Conservation (phyloP, 1,139 yeast genomes). For the Meyerozyma carpophila region DNA sequence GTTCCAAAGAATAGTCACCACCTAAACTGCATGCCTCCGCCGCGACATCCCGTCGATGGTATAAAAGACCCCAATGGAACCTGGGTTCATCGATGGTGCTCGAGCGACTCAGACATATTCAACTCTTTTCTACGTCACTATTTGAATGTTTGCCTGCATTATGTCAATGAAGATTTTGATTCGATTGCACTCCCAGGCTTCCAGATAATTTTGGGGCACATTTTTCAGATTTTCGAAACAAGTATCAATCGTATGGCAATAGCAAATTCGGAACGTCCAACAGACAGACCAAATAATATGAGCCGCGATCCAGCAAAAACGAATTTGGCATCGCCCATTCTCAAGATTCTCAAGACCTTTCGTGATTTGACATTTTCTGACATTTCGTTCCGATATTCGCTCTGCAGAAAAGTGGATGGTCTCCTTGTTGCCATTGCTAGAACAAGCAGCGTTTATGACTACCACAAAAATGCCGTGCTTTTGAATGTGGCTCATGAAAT, state of each 20-base stretch:
- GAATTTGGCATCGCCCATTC: slow-evolving; percentile 11
- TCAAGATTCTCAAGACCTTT: slow-evolving; percentile 39
- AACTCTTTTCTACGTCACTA: slow-evolving; percentile 74
- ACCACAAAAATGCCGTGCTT: slow-evolving; percentile 37
- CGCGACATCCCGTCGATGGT: slow-evolving; percentile 50
- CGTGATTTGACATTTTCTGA: slow-evolving; percentile 36
- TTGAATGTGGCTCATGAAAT: slow-evolving; percentile 44
- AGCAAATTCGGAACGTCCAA: not conserved
- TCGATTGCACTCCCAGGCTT: slow-evolving; percentile 42
- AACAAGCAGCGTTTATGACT: slow-evolving; percentile 41
- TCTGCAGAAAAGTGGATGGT: slow-evolving; percentile 24
- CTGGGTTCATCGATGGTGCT: slow-evolving; percentile 58
- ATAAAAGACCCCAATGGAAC: slow-evolving; percentile 57
- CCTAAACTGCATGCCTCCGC: slow-evolving; percentile 42
- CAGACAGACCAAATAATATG: not conserved
- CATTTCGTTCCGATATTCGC: slow-evolving; percentile 5
- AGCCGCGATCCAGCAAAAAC: slow-evolving; percentile 2
- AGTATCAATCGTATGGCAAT: slow-evolving; percentile 28
- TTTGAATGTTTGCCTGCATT: slow-evolving; percentile 8
- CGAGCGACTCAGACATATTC: slow-evolving; percentile 60
- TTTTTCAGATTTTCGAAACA: slow-evolving; percentile 30
- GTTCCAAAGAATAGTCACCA: slow-evolving; percentile 19
- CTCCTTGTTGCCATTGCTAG: slow-evolving; percentile 33
- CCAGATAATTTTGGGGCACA: slow-evolving; percentile 31
- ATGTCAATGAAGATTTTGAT: slow-evolving; percentile 18